These are phyloP conservation scores for Lasiosphaeria ovina DNA, from an alignment of 495 filamentous ascomycete genomes.

Conservation along the genomic window DNA sequence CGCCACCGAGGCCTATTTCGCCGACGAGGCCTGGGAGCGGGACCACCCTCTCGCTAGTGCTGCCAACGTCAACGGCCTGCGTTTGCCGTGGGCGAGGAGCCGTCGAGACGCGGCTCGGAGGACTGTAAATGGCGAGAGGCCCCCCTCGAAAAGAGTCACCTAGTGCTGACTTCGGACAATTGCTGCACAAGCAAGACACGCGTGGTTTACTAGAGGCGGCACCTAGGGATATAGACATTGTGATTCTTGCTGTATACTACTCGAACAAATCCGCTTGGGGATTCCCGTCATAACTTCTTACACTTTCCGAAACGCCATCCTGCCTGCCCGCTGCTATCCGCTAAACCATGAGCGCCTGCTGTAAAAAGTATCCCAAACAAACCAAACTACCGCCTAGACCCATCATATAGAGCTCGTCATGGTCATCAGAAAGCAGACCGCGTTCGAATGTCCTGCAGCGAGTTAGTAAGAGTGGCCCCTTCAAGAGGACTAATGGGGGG, in stretches of 20 bases:
- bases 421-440: conserved; percentile 70
- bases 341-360: conserved; percentile 1
- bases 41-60: conserved; percentile 56
- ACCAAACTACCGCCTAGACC: not conserved
- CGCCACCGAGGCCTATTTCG: conserved; percentile 59
- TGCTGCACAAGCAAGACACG: too few species aligned
- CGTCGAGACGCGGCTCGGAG: not conserved
- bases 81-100: conserved; percentile 16
- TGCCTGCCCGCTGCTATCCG: not conserved
- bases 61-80: conserved; percentile 23
- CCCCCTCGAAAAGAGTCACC: too few species aligned
- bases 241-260: too few species aligned
- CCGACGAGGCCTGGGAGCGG: conserved; percentile 70
- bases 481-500: not conserved
- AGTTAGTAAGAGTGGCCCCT: conserved; percentile 21
- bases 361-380: conserved; percentile 1
- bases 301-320: too few species aligned
- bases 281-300: too few species aligned
- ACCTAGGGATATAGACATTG: too few species aligned
- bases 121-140: too few species aligned
- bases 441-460: conserved; percentile 75
- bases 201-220: too few species aligned
- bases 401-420: not conserved
- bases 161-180: too few species aligned
- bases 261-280: too few species aligned